Evolutionary conservation across 2,329 filamentous ascomycete species (phyloP).

Genomic region (Malbranchea zuffiana): DNA sequence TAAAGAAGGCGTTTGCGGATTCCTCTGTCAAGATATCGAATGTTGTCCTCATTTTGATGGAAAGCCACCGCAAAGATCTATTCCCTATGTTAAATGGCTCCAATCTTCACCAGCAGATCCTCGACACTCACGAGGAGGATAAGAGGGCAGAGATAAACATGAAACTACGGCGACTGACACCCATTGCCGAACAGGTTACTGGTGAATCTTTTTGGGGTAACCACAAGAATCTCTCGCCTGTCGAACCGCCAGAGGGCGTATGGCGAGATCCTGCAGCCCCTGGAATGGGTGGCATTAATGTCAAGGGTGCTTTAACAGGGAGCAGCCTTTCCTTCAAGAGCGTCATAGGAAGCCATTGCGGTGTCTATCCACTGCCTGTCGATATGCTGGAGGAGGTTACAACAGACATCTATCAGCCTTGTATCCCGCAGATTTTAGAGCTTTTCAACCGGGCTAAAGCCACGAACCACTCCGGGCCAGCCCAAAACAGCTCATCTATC

Average conservation of each 20-base stretch:
- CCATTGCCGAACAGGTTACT: slow-evolving; percentile 23
- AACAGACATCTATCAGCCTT: slow-evolving; percentile 24
- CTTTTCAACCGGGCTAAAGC: slow-evolving; percentile 20
- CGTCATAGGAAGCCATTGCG: slow-evolving; percentile 24
- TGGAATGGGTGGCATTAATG: slow-evolving; percentile 24
- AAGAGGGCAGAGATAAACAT: slow-evolving; percentile 15
- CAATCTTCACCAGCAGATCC: slow-evolving; percentile 20
- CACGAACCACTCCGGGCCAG: too few relatives aligned
- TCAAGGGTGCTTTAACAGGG: slow-evolving; percentile 22
- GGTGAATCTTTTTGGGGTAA: slow-evolving; percentile 18
- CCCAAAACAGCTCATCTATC: too few relatives aligned
- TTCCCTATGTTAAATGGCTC: slow-evolving; percentile 24
- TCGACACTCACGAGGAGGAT: slow-evolving; percentile 17
- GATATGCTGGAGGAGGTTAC: slow-evolving; percentile 24
- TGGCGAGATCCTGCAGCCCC: slow-evolving; percentile 19
- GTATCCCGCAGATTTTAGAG: slow-evolving; percentile 24
- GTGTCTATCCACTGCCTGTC: slow-evolving; percentile 21
- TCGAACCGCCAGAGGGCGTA: slow-evolving; percentile 8
- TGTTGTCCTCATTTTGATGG: slow-evolving; percentile 24
- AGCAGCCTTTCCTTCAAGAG: slow-evolving; percentile 27
- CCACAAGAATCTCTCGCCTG: slow-evolving; percentile 1
- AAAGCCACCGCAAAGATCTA: slow-evolving; percentile 25
- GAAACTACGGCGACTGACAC: slow-evolving; percentile 20
- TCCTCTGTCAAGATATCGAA: slow-evolving; percentile 22
- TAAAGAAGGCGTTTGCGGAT: slow-evolving; percentile 19